Conservation (phyloP, 2,329 filamentous ascomycete genomes). For the Iodosphaeria phyllophila region DNA sequence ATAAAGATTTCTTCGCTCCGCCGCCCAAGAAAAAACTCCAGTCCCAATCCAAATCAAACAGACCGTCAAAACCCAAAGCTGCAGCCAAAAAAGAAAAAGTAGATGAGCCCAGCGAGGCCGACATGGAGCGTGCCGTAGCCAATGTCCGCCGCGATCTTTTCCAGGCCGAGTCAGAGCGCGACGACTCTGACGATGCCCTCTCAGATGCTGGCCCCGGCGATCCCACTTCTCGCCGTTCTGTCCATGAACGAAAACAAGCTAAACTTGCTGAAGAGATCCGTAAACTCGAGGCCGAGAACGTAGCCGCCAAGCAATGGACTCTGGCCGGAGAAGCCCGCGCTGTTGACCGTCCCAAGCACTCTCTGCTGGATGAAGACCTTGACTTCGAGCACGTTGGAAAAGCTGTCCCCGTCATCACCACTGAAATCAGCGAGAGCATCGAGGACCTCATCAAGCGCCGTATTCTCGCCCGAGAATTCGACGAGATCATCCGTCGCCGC, state of each 20-base stretch:
- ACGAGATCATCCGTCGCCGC: constrained; percentile 70
- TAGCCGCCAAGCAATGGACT: constrained; percentile 83
- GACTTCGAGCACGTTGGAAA: constrained; percentile 94
- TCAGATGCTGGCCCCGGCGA: constrained; percentile 51
- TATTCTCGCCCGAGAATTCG: constrained; percentile 78
- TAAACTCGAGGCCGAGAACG: constrained; percentile 70
- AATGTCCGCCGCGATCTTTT: constrained; percentile 83
- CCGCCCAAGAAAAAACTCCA: constrained; percentile 57
- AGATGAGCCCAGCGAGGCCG: constrained; percentile 34
- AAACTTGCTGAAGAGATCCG: constrained; percentile 82
- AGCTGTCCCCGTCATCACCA: constrained; percentile 82
- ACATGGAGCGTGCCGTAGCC: constrained; percentile 68
- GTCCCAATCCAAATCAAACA: constrained; percentile 37
- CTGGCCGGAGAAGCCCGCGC: constrained; percentile 76
- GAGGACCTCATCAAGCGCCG: constrained; percentile 88
- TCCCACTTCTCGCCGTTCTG: constrained; percentile 56
- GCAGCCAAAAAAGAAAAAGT: constrained; percentile 20
- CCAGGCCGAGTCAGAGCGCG: constrained; percentile 51
- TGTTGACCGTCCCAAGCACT: constrained; percentile 70
- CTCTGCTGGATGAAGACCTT: constrained; percentile 80
- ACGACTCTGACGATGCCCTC: constrained; percentile 44
- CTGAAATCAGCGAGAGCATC: constrained; percentile 76
- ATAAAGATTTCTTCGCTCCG: constrained; percentile 84
- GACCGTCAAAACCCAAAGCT: constrained; percentile 19
- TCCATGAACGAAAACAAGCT: constrained; percentile 73